Evolutionary conservation across 805 yeast species (phyloP), one percentile per base, ranked within the genome.

Genomic region (Saturnispora silvae): DNA sequence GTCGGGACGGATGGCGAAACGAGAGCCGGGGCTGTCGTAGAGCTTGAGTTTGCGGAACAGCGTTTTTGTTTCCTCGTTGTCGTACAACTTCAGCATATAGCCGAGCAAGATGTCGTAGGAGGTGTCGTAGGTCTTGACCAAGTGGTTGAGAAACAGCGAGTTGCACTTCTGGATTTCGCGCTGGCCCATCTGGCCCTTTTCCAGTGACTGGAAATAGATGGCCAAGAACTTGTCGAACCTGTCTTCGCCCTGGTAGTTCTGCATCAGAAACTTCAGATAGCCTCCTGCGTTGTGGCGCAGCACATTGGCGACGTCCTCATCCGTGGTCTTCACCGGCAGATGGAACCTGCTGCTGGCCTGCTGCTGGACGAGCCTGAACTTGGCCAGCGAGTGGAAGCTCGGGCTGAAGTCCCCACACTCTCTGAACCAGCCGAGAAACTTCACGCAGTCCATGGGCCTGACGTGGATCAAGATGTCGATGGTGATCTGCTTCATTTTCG

Each of bases 391-490:
- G 22, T 31, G 24, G 11, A 37, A 37, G 4, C 22, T 11, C 3
- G 24, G 23, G 17, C 27, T 22, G 22, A 31, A 37, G 20, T 31
- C 31, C 8, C 9, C 25, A 11, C 30, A 26, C 10, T 31, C 40
- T 9, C 31, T 37, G 22, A 31, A 37, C 40, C 40, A 37, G 22
- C 38, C 29, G 17, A 28, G 28, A 13, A 44, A n/a, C 10, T 40
- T 14, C 11, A 50, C 31, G 27, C 41, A 47, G 1, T 31, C 31
- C n/a, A 35, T 30, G 2, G 55, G 49, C n/a, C 46, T 43, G 14
- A 43, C 41, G 15, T 43, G 40, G 4, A 46, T 40, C 11, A 53
- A 34, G 4, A 45, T 20, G 11, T 45, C 43, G 19, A 53, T 40
- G 18, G 48, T 48, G 8, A 42, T 23, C 6, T 40, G 29, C 24